Conservation (phyloP, 805 yeast genomes). For the Schwanniomyces pseudopolymorphus region DNA sequence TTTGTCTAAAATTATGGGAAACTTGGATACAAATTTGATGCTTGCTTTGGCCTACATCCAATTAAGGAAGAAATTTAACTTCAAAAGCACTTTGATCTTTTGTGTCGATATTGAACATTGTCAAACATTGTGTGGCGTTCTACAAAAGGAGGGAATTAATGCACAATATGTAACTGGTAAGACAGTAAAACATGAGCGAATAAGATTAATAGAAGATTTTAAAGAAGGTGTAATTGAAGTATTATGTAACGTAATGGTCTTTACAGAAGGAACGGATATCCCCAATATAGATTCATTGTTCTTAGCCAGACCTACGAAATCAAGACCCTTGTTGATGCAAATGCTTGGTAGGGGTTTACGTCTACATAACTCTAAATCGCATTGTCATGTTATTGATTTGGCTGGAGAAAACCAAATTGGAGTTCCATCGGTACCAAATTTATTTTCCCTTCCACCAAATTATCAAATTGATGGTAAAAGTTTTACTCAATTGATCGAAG, state of each 20-base stretch:
- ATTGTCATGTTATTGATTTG: conserved; percentile 77
- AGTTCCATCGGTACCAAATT: conserved; percentile 54
- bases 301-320: conserved; percentile 77
- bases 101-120: conserved; percentile 77
- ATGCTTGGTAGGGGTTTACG: conserved; percentile 93
- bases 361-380: conserved; percentile 54
- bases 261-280: conserved; percentile 94
- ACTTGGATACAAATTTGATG: conserved; percentile 51
- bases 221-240: conserved; percentile 64
- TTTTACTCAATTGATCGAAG: conserved; percentile 27
- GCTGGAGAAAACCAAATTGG: conserved; percentile 61
- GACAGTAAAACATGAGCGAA: conserved; percentile 55
- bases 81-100: conserved; percentile 70
- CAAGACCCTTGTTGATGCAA: conserved; percentile 69
- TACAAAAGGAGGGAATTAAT: conserved; percentile 59
- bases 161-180: conserved; percentile 72
- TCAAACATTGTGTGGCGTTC: conserved; percentile 47
- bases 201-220: conserved; percentile 55
- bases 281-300: conserved; percentile 83
- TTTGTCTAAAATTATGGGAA: conserved; percentile 57
- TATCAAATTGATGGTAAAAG: conserved; percentile 27
- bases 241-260: conserved; percentile 81
- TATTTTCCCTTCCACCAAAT: conserved; percentile 34
- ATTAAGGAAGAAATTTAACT: conserved; percentile 29
- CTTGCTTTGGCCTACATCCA: conserved; percentile 53